These are phyloP conservation scores for Hemisphaericaspora nanyangensis DNA, from an alignment of 805 yeast species.

Conservation along the genomic window DNA sequence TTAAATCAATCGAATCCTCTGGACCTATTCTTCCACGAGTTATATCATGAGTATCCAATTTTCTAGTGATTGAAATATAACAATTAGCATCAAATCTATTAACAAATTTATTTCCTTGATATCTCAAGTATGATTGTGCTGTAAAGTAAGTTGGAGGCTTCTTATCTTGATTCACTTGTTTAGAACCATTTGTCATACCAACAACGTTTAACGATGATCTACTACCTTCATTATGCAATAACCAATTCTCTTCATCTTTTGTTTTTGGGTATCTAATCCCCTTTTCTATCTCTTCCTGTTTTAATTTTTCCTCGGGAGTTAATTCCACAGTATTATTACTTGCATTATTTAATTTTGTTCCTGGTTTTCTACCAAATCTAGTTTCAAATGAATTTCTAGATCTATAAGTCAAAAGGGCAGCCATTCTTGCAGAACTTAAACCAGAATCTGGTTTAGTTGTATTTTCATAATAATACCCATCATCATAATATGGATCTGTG, in stretches of 20 bases:
- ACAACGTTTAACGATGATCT: conserved; percentile 12
- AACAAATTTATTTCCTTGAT: conserved; percentile 90
- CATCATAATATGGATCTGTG: conserved; percentile 89
- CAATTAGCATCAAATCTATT: conserved; percentile 94
- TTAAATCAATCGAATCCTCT: conserved; percentile 14
- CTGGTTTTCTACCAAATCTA: conserved; percentile 76
- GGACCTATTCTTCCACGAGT: conserved; percentile 60
- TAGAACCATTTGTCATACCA: neutral
- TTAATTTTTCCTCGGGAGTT: conserved; percentile 8
- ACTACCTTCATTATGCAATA: conserved; percentile 85
- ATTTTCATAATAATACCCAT: conserved; percentile 78
- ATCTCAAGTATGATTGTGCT: conserved; percentile 91
- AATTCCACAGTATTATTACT: neutral
- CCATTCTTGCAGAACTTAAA: conserved; percentile 94
- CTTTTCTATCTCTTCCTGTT: conserved; percentile 11
- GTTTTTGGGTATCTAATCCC: conserved; percentile 41
- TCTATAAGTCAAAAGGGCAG: conserved; percentile 89
- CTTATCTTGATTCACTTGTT: conserved; percentile 10
- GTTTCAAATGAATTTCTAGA: conserved; percentile 89
- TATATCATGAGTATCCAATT: conserved; percentile 92
- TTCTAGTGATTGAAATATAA: conserved; percentile 89
- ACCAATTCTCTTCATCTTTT: conserved; percentile 70
- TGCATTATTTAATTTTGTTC: conserved; percentile 1
- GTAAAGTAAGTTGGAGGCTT: conserved; percentile 69
- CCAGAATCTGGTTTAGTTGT: conserved; percentile 72